Evolutionary conservation across 768 basidiomycete species (phyloP), one percentile per base, ranked within the genome.

Genomic region (Boletus subparvulus): DNA sequence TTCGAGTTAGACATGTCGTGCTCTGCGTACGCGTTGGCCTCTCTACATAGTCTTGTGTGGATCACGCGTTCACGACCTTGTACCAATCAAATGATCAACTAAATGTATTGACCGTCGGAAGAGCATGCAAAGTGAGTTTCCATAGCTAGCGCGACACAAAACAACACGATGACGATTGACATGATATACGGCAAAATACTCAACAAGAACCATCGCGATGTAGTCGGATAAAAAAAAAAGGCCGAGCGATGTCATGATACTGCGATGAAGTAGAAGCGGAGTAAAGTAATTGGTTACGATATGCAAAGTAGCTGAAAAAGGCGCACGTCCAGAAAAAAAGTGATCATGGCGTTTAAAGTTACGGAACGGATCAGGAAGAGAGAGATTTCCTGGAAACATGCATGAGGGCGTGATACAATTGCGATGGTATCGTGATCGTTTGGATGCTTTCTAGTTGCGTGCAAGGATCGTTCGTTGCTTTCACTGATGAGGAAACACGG

Each of bases 1-100:
- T 24, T 76, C 83, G 19, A 84, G 74, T 60, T 83, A 67, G 70
- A 49, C 37, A 24, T 40, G 28, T 30, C 32, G 11, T 10, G 14
- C 13, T 5, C 6, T n/a, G 16, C 26, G 17, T 28, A 10, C 8
- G 21, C 8, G 44, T 55, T 17, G 21, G 24, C 30, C 4, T 35
- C 13, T n/a, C 24, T 43, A 7, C 6, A 14, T 14, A n/a, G 39
- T 19, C 12, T 24, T 4, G 13, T 11, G 48, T 3, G 9, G 28
- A 12, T 33, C 8, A 19, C 26, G 14, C 14, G 14, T 52, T 32
- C 42, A 46, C 12, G 26, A 28, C 30, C 43, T 45, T 35, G 14
- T 39, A 33, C n/a, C 19, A 3, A 44, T 21, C 28, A 26, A 19
- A 19, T 9, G 33, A 52, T 45, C 33, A n/a, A 35, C 17, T n/a